These are phyloP conservation scores for Heliocybe sulcata DNA, from an alignment of 1,284 basidiomycete genomes.

Conservation along the genomic window DNA sequence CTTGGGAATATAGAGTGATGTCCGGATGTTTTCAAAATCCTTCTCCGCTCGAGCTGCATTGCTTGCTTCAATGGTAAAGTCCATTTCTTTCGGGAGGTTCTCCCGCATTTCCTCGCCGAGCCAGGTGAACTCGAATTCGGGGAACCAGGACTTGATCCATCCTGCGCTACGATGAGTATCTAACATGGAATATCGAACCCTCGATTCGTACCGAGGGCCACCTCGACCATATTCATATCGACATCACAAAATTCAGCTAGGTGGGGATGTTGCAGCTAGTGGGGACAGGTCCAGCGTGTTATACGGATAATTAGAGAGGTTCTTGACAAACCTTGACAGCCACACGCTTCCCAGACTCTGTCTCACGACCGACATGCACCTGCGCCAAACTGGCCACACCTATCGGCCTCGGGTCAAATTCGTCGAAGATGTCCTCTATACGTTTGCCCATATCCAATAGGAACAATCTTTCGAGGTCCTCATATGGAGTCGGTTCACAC, in stretches of 20 bases:
- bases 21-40: slow-evolving; percentile 72
- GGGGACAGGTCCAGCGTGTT: no score
- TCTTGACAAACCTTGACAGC: slow-evolving; percentile 72
- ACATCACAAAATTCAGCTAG: slow-evolving; percentile 88
- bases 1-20: slow-evolving; percentile 88
- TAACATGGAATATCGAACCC: neutral
- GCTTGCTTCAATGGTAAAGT: slow-evolving; percentile 85
- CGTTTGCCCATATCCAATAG: slow-evolving; percentile 63
- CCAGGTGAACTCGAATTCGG: slow-evolving; percentile 93
- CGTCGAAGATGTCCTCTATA: slow-evolving; percentile 64
- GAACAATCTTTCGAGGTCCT: slow-evolving; percentile 66
- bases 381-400: slow-evolving; percentile 95
- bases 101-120: slow-evolving; percentile 89
- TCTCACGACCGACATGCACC: slow-evolving; percentile 83
- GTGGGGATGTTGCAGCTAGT: slow-evolving; percentile 87
- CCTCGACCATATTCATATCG: slow-evolving; percentile 84
- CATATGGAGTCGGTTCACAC: slow-evolving; percentile 73
- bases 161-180: slow-evolving; percentile 30
- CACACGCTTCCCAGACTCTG: slow-evolving; percentile 66
- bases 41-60: slow-evolving; percentile 71
- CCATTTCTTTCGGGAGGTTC: slow-evolving; percentile 93
- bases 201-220: slow-evolving; percentile 48
- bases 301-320: neutral
- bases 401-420: slow-evolving; percentile 87
- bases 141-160: slow-evolving; percentile 86